A percentile compares a stretch with the other conserved stretches of the same genome.
Evolutionary conservation across 202 grass and related monocot species (phyloP).

Genomic region (Zoysia matrella): DNA sequence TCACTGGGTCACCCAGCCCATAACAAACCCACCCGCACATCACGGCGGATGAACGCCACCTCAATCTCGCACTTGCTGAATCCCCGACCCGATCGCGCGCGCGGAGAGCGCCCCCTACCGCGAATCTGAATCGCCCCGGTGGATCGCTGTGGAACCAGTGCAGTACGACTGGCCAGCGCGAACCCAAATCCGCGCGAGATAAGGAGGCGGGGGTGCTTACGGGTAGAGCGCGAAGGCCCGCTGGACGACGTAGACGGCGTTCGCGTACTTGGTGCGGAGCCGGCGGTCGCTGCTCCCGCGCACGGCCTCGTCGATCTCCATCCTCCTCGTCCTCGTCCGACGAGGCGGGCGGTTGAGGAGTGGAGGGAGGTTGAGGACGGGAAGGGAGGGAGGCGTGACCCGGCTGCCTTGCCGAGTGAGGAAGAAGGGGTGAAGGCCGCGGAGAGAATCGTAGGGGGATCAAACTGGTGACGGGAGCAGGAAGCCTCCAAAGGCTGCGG

Average conservation of each 20-base stretch:
- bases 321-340: slow-evolving; percentile 31
- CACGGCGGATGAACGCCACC: neutral
- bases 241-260: slow-evolving; percentile 94
- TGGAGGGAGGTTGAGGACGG: neutral
- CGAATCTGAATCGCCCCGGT: slow-evolving; percentile 20
- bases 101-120: neutral
- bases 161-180: neutral
- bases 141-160: neutral
- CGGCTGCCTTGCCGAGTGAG: slow-evolving; percentile 17
- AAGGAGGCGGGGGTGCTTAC: slow-evolving; percentile 34
- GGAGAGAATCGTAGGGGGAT: neutral
- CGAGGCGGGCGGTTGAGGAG: slow-evolving; percentile 28
- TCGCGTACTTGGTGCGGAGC: slow-evolving; percentile 85
- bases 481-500: neutral
- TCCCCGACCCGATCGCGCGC: slow-evolving; percentile 33
- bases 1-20: slow-evolving; percentile 12
- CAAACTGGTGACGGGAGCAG: neutral
- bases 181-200: neutral
- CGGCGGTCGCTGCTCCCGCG: slow-evolving; percentile 68
- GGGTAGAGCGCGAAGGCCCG: slow-evolving; percentile 96
- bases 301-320: slow-evolving; percentile 94
- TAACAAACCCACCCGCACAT: neutral
- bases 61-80: neutral
- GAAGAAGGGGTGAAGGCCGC: neutral
- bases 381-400: slow-evolving; percentile 22